These are phyloP conservation scores for Mycosarcoma maydis DNA, from an alignment of 1,284 basidiomycete genomes.

Conservation along the genomic window DNA sequence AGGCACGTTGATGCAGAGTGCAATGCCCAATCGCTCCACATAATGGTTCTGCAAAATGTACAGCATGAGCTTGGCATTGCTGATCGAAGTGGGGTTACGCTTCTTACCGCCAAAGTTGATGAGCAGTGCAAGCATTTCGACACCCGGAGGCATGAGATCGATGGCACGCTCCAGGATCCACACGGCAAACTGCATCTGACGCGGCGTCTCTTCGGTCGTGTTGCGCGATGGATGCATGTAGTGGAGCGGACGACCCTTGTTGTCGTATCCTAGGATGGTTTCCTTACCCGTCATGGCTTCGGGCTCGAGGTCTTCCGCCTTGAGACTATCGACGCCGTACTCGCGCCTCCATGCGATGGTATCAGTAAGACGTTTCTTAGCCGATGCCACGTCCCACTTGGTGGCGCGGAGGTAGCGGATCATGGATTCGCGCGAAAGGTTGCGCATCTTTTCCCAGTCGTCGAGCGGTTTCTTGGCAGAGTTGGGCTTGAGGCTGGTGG, in stretches of 20 bases:
- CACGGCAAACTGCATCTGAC: slow-evolving; percentile 68
- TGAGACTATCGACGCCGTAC: slow-evolving; percentile 66
- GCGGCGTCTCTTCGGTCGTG: slow-evolving; percentile 59
- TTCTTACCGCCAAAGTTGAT: slow-evolving; percentile 62
- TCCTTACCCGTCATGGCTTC: slow-evolving; percentile 68
- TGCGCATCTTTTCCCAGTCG: slow-evolving; percentile 65
- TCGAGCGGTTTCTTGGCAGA: slow-evolving; percentile 45
- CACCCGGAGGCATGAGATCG: slow-evolving; percentile 67
- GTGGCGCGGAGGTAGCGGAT: slow-evolving; percentile 67
- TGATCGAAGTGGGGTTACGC: slow-evolving; percentile 58
- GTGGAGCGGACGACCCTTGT: slow-evolving; percentile 66
- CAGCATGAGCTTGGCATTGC: slow-evolving; percentile 63
- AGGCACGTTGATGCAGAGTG: slow-evolving; percentile 65
- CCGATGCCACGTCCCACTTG: slow-evolving; percentile 66
- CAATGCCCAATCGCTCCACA: slow-evolving; percentile 67
- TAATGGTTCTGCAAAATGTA: slow-evolving; percentile 66
- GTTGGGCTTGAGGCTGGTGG: slow-evolving; percentile 36
- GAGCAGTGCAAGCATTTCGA: slow-evolving; percentile 63
- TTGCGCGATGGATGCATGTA: slow-evolving; percentile 68
- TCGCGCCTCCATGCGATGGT: slow-evolving; percentile 68
- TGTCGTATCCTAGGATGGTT: slow-evolving; percentile 67
- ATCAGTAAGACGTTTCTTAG: slow-evolving; percentile 66
- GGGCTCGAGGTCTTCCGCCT: slow-evolving; percentile 53
- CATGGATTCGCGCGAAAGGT: slow-evolving; percentile 64
- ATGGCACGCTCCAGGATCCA: slow-evolving; percentile 68